These are phyloP conservation scores for Naganishia albida DNA, from an alignment of 1,284 basidiomycete species.

Conservation along the genomic window DNA sequence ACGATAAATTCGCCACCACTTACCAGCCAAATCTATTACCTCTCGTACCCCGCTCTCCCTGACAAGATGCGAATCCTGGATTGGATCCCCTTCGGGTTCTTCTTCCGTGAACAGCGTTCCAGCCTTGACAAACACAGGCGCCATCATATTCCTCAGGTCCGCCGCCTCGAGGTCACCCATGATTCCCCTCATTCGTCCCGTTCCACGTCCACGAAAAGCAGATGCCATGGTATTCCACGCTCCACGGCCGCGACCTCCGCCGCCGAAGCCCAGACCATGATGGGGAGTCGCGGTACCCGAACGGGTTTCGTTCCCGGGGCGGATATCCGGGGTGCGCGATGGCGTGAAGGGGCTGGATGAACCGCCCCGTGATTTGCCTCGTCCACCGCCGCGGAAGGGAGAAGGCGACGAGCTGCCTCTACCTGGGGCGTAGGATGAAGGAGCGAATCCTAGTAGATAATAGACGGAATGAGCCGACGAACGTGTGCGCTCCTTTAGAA, in stretches of 20 bases:
- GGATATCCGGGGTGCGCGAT: neutral
- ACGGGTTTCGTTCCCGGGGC: neutral
- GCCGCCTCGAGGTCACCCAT: constrained; percentile 28
- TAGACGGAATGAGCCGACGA: constrained; percentile 22
- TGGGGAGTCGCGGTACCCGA: constrained; percentile 27
- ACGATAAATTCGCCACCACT: neutral
- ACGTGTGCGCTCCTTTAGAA: no score
- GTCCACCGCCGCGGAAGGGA: constrained; percentile 9
- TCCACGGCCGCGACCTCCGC: constrained; percentile 7
- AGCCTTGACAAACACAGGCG: constrained; percentile 53
- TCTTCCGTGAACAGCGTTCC: constrained; percentile 53
- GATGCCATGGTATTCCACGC: constrained; percentile 7
- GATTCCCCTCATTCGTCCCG: constrained; percentile 4
- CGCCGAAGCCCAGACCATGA: constrained; percentile 21
- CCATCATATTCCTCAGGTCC: constrained; percentile 39
- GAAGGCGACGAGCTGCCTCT: neutral
- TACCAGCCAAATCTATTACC: neutral
- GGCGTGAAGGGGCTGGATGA: constrained; percentile 12
- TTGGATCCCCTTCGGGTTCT: constrained; percentile 29
- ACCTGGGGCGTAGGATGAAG: constrained; percentile 12
- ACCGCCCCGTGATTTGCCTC: constrained; percentile 8
- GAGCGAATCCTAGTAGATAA: constrained; percentile 27
- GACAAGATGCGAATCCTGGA: constrained; percentile 20
- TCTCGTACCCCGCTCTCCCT: neutral
- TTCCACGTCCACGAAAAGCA: constrained; percentile 17